Evolutionary conservation across 768 basidiomycete species (phyloP).

Genomic region (Phaffia tasmanica): DNA sequence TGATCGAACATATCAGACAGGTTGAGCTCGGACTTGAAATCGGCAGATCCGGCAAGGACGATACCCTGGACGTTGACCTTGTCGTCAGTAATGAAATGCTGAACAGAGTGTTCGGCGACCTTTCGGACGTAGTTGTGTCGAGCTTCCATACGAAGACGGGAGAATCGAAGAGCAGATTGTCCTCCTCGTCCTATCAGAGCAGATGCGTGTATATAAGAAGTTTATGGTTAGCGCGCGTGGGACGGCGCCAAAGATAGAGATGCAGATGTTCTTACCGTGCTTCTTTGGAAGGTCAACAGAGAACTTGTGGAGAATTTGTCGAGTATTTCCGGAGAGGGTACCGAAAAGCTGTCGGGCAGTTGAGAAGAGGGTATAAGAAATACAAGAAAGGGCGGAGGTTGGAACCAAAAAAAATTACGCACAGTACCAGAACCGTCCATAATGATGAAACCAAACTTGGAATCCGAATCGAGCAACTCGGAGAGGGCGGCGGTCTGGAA

Average conservation of each 20-base stretch:
- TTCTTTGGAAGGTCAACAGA: conserved; percentile 98
- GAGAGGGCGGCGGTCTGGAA: conserved; percentile 97
- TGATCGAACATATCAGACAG: conserved; percentile 93
- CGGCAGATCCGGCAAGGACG: conserved; percentile 90
- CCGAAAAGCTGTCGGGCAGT: conserved; percentile 56
- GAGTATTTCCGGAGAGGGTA: conserved; percentile 88
- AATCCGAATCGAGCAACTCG: conserved; percentile 91
- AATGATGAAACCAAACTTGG: conserved; percentile 97
- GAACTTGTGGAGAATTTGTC: conserved; percentile 95
- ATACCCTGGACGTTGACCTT: conserved; percentile 96
- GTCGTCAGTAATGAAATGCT: conserved; percentile 95
- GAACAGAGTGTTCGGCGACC: conserved; percentile 91
- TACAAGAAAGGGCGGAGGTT: conserved; percentile 38
- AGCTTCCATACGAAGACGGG: conserved; percentile 96
- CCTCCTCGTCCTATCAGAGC: conserved; percentile 61
- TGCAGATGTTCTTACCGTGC: conserved; percentile 46
- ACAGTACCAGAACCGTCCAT: conserved; percentile 60
- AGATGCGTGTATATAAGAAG: conserved; percentile 33
- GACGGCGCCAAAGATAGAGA: neutral
- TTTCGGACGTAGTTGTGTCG: conserved; percentile 99
- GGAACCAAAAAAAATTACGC: neutral
- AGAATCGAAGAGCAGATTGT: conserved; percentile 98
- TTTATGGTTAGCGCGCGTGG: neutral
- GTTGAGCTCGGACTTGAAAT: conserved; percentile 96
- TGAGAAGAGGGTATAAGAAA: neutral